Conservation (phyloP, 129 eudicot genomes). For the Chrysanthemum lavandulifolium region DNA sequence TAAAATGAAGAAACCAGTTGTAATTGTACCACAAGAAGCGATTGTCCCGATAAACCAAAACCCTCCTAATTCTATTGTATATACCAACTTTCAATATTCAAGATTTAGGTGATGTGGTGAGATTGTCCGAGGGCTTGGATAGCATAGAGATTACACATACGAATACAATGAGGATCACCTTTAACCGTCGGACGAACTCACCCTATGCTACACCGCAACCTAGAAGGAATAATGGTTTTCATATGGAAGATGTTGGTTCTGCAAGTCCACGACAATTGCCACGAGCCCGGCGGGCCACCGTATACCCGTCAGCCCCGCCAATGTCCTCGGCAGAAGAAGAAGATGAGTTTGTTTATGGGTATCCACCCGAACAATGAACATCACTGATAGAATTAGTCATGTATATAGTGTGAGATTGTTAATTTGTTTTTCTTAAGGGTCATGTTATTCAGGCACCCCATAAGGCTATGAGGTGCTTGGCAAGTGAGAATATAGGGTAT, state of each 20-base stretch:
- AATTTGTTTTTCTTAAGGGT: no score
- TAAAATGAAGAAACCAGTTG: no score
- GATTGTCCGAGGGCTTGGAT: slow-evolving; percentile 2
- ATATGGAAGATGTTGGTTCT: neutral
- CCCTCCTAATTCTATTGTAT: neutral
- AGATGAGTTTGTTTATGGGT: no score
- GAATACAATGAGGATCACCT: slow-evolving; percentile 7
- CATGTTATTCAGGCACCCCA: no score
- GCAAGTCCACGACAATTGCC: slow-evolving; percentile 9
- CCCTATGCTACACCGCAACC: neutral
- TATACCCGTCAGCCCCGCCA: slow-evolving; percentile 21
- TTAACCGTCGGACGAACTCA: slow-evolving; percentile 2
- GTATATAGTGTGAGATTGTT: no score
- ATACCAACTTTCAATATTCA: slow-evolving; percentile 14
- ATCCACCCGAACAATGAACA: no score
- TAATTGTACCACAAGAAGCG: neutral
- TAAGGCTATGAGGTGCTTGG: no score
- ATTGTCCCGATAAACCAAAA: neutral
- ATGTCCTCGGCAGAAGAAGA: neutral
- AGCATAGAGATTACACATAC: slow-evolving; percentile 23
- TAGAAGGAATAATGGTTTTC: neutral
- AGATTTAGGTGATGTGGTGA: neutral
- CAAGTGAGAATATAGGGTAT: no score
- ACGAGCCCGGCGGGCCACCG: slow-evolving; percentile 4
- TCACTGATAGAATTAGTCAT: no score